Conservation (phyloP, 805 yeast species). For the Wickerhamiella occidentalis region DNA sequence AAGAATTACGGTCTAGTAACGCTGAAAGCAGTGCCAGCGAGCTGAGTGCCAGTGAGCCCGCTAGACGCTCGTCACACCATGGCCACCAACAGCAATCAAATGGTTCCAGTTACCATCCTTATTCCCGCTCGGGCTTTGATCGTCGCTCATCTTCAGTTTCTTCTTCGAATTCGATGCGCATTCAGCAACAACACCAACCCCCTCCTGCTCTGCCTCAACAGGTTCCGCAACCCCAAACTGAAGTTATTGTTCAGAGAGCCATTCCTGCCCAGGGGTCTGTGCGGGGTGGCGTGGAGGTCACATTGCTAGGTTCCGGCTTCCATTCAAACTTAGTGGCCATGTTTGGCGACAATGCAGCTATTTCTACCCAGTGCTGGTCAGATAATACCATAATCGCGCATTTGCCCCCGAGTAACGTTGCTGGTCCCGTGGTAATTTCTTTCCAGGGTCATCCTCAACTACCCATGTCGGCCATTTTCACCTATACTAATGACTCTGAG, state of each 20-base stretch:
- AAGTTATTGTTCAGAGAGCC: constrained; percentile 52
- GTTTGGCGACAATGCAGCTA: constrained; percentile 49
- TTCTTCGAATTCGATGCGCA: background rate
- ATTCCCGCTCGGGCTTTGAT: constrained; percentile 7
- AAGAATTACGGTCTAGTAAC: constrained; percentile 29
- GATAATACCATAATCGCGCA: constrained; percentile 87
- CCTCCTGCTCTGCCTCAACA: background rate
- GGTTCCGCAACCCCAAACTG: background rate
- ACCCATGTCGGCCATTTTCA: constrained; percentile 42
- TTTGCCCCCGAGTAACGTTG: constrained; percentile 77
- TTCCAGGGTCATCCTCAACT: constrained; percentile 41
- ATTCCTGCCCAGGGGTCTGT: constrained; percentile 95
- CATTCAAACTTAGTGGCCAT: constrained; percentile 69
- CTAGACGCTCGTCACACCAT: background rate
- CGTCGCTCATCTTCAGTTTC: constrained; percentile 2
- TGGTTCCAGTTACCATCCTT: constrained; percentile 15
- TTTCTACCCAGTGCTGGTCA: constrained; percentile 90
- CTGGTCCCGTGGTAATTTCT: constrained; percentile 89
- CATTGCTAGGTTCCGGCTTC: constrained; percentile 78
- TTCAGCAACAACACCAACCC: constrained; percentile 16
- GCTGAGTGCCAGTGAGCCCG: constrained; percentile 7
- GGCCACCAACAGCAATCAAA: background rate
- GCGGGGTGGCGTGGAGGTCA: constrained; percentile 92
- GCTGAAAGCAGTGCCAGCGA: constrained; percentile 5
- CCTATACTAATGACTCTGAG: constrained; percentile 91